Percentiles rank a stretch among this genome's conserved stretches.
Evolutionary conservation across 169 alveolate species (phyloP).

Genomic region (Plasmodium relictum): DNA sequence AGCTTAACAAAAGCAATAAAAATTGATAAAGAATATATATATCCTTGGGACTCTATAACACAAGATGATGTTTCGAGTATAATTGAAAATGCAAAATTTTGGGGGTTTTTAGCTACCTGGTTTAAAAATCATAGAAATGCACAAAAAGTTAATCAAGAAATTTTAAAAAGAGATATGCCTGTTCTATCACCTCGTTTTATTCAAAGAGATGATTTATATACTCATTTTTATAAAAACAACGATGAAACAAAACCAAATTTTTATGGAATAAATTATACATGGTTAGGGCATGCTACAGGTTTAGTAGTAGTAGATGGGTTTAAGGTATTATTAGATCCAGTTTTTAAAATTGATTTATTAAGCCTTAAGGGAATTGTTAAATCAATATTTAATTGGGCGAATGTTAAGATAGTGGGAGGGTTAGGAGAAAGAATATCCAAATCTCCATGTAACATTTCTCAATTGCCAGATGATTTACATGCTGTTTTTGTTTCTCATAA

Average conservation of each 20-base stretch:
- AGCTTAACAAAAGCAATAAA: conserved; percentile 70
- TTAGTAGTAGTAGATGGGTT: conserved; percentile 52
- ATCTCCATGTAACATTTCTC: conserved; percentile 48
- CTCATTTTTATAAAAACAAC: conserved; percentile 43
- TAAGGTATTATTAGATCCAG: conserved; percentile 67
- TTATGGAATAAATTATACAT: conserved; percentile 66
- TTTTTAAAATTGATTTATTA: conserved; percentile 58
- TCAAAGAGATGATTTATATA: conserved; percentile 41
- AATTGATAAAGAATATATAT: conserved; percentile 66
- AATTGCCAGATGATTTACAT: conserved; percentile 57
- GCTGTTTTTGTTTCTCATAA: conserved; percentile 74
- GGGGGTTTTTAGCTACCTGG: conserved; percentile 56
- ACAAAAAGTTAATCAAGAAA: conserved; percentile 29
- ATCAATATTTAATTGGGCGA: conserved; percentile 57
- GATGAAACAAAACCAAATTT: conserved; percentile 37
- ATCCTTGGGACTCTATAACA: conserved; percentile 69
- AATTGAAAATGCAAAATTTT: conserved; percentile 62
- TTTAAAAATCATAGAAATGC: conserved; percentile 72
- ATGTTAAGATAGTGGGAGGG: conserved; percentile 66
- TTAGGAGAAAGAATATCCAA: conserved; percentile 60
- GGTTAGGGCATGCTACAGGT: conserved; percentile 76
- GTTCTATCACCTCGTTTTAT: conserved; percentile 50
- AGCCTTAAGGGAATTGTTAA: conserved; percentile 56
- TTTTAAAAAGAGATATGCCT: conserved; percentile 68
- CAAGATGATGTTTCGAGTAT: conserved; percentile 56